These are phyloP conservation scores for Macrophomina tecta DNA, from an alignment of 2,329 filamentous ascomycete genomes.

Conservation along the genomic window DNA sequence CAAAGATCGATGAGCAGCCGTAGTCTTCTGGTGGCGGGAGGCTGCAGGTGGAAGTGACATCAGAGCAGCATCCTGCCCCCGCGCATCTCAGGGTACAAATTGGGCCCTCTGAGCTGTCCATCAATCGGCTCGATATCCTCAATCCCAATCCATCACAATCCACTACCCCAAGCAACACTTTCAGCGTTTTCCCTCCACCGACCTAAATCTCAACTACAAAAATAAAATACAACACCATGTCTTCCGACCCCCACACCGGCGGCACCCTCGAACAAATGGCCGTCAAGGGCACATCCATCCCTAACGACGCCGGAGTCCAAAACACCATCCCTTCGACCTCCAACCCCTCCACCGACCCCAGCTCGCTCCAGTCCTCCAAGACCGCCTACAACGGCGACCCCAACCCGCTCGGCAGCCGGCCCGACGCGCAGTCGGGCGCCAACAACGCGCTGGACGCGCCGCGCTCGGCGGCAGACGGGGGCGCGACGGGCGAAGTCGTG, in stretches of 20 bases:
- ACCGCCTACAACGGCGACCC: constrained; percentile 38
- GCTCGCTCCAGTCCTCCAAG: background rate
- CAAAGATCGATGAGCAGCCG: background rate
- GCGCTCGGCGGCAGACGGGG: constrained; percentile 39
- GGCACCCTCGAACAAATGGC: constrained; percentile 47
- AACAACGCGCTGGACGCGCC: constrained; percentile 58
- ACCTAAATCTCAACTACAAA: background rate
- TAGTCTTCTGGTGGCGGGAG: no score
- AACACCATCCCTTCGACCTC: constrained; percentile 53
- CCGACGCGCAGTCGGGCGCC: constrained; percentile 50
- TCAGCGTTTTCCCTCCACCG: background rate
- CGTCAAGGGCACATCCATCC: constrained; percentile 44
- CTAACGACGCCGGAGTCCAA: constrained; percentile 54
- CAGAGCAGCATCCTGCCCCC: background rate
- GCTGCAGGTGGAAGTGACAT: background rate
- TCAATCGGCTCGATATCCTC: no score
- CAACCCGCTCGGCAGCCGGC: constrained; percentile 43
- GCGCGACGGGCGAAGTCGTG: constrained; percentile 43
- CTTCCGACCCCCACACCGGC: constrained; percentile 39
- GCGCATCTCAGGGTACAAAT: constrained; percentile 2
- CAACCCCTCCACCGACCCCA: constrained; percentile 37
- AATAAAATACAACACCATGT: constrained; percentile 2
- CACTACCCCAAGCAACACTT: background rate
- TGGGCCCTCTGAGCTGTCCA: background rate
- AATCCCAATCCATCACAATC: background rate